Evolutionary conservation across 164 flowering plant genomes (phyloP).

Genomic region (Echeveria elegans): DNA sequence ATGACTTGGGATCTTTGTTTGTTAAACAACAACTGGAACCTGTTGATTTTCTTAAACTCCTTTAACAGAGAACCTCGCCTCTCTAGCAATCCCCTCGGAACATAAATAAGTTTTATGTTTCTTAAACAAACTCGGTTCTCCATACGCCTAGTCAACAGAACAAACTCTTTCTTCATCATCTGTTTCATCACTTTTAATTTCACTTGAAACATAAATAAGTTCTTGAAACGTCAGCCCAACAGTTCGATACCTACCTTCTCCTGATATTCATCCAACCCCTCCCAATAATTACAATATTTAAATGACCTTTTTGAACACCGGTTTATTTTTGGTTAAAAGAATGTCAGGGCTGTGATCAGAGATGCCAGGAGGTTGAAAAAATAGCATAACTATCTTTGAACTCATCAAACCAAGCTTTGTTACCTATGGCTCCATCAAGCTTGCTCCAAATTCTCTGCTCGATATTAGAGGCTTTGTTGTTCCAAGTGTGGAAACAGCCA

Average conservation of each 20-base stretch:
- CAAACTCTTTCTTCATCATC: not conserved
- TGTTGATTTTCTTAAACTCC: not conserved
- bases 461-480: not conserved
- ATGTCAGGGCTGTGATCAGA: not conserved
- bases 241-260: too few relatives aligned
- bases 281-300: not conserved
- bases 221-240: too few relatives aligned
- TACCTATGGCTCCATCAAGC: not conserved
- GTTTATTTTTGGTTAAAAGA: too few relatives aligned
- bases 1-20: not conserved
- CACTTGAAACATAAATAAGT: not conserved
- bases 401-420: not conserved
- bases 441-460: not conserved
- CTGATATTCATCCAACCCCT: not conserved
- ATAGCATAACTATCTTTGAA: not conserved
- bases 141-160: not conserved
- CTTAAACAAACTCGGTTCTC: not conserved
- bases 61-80: not conserved
- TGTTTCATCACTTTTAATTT: too few relatives aligned
- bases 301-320: not conserved
- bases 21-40: not conserved
- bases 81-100: not conserved
- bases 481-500: not conserved
- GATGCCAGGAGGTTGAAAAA: not conserved
- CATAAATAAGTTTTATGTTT: not conserved